These are phyloP conservation scores for Phaffomyces opuntiae DNA, from an alignment of 805 yeast genomes.

Conservation along the genomic window DNA sequence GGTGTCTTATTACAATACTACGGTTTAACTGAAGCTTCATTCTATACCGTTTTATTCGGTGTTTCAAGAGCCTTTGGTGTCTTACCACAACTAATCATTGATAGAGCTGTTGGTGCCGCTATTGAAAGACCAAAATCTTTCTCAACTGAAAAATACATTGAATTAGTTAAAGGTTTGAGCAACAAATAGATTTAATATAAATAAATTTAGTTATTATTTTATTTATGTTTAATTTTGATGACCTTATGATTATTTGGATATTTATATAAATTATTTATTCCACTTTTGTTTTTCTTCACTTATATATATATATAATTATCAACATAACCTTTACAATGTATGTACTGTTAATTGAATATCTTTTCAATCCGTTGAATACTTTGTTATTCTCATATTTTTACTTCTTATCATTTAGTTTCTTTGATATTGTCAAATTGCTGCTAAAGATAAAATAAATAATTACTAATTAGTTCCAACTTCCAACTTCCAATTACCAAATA, in stretches of 20 bases:
- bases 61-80: conserved; percentile 85
- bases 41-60: conserved; percentile 83
- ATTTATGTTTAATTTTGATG: conserved; percentile 7
- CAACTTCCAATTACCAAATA: no score
- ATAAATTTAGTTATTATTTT: not conserved
- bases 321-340: no score
- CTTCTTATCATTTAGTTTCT: no score
- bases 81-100: conserved; percentile 76
- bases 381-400: no score
- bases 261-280: conserved; percentile 3
- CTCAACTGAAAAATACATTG: conserved; percentile 88
- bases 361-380: no score
- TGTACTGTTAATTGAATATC: no score
- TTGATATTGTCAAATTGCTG: no score
- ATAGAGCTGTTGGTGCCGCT: conserved; percentile 75
- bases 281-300: not conserved
- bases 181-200: conserved; percentile 12
- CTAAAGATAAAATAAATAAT: no score
- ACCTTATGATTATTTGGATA: conserved; percentile 7
- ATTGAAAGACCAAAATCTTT: conserved; percentile 89
- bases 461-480: no score
- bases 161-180: conserved; percentile 51
- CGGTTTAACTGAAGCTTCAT: conserved; percentile 74
- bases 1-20: conserved; percentile 82
- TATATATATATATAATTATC: not conserved